phyloP scores from a whole-genome alignment of 257 asterid species.

The Nicotiana noctiflora region DNA sequence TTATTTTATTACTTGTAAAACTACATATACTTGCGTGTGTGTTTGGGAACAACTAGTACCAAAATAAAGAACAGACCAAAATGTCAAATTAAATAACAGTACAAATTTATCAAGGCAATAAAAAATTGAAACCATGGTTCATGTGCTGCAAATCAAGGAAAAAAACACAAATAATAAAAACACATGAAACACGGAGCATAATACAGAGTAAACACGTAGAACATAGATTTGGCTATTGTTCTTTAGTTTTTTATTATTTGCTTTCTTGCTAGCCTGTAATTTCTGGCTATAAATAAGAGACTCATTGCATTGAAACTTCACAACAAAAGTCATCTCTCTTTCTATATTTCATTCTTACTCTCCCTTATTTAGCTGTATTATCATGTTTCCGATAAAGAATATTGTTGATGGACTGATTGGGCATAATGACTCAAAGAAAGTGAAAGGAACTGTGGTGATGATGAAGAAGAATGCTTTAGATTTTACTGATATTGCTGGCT shows the following conservation, averaged over 20 bases:
- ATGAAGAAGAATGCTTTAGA: conserved; percentile 2
- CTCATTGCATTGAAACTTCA: not conserved
- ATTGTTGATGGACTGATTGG: not conserved
- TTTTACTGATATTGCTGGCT: conserved; percentile 3
- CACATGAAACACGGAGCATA: no score
- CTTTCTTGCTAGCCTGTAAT: not conserved
- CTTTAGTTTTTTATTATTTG: not conserved
- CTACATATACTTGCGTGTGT: no score
- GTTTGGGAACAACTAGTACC: no score
- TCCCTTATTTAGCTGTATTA: not conserved
- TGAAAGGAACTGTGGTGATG: conserved; percentile 3
- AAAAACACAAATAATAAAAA: no score
- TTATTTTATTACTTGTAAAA: no score
- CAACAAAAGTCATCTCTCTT: not conserved
- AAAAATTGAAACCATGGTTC: no score
- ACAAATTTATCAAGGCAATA: no score
- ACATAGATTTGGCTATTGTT: not conserved
- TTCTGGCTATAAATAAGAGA: not conserved
- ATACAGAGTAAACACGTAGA: not conserved
- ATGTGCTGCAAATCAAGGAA: no score
- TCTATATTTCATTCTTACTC: not conserved
- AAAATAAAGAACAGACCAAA: no score
- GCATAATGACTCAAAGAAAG: not conserved
- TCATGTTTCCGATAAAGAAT: not conserved
- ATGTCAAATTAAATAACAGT: no score